Percentiles rank a stretch among this genome's conserved stretches.
phyloP scores from a whole-genome alignment of 805 yeast species.

The Lipomyces orientalis region DNA sequence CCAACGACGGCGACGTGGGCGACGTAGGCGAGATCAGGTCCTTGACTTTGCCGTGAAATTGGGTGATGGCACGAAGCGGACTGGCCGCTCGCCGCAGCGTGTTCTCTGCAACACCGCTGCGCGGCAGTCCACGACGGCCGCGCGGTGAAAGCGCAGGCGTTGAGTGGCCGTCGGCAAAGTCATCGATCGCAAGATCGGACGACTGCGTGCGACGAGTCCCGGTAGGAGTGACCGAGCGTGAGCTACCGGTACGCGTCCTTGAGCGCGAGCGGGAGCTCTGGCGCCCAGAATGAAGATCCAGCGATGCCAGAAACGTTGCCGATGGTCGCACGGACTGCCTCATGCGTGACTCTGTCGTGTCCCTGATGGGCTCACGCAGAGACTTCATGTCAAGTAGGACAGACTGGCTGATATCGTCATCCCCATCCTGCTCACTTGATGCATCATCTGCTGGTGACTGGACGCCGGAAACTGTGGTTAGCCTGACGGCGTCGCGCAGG shows the following conservation, averaged over 20 bases:
- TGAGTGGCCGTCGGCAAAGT: not conserved
- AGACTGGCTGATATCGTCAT: constrained; percentile 17
- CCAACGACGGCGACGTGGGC: not conserved
- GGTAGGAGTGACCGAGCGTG: constrained; percentile 3
- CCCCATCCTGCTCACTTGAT: constrained; percentile 8
- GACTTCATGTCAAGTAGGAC: constrained; percentile 5
- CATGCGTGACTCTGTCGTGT: constrained; percentile 18
- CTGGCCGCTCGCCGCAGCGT: constrained; percentile 14
- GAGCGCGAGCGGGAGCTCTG: not conserved
- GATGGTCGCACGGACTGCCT: constrained; percentile 11
- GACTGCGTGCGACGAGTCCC: not conserved
- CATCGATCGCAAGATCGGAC: not conserved
- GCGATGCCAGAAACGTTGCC: constrained; percentile 11
- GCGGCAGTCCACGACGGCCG: constrained; percentile 5
- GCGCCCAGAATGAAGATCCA: constrained; percentile 4
- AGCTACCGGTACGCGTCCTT: not conserved
- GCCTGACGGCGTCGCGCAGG: constrained; percentile 12
- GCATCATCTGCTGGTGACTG: constrained; percentile 5
- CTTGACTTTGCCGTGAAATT: constrained; percentile 3
- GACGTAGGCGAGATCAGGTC: not conserved
- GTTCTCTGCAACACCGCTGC: not conserved
- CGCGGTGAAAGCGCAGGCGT: not conserved
- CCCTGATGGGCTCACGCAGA: constrained; percentile 15
- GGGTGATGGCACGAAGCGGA: constrained; percentile 8
- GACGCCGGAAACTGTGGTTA: not conserved